Conservation (phyloP, 495 filamentous ascomycete species). For the Bathelium albidoporum region DNA sequence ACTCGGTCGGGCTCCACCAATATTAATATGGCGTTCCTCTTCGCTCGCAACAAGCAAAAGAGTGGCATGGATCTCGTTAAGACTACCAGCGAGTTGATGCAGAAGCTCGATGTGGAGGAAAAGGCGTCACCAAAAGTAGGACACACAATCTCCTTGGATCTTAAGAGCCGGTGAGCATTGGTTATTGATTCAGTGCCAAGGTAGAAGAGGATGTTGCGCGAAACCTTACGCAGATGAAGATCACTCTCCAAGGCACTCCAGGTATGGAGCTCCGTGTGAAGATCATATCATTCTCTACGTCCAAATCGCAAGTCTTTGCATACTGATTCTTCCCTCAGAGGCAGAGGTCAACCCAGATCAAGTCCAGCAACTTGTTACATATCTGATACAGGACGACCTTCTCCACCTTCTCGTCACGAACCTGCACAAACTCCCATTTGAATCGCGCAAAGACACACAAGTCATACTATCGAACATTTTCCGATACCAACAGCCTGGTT, state of each 20-base stretch:
- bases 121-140: slow-evolving; percentile 27
- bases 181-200: slow-evolving; percentile 4
- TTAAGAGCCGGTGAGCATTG: background rate
- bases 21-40: slow-evolving; percentile 77
- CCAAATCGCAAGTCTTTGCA: background rate
- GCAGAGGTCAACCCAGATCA: slow-evolving; percentile 76
- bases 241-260: slow-evolving; percentile 32
- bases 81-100: slow-evolving; percentile 47
- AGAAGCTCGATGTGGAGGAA: slow-evolving; percentile 33
- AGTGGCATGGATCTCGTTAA: slow-evolving; percentile 46
- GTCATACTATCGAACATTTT: slow-evolving; percentile 83
- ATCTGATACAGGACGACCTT: slow-evolving; percentile 78
- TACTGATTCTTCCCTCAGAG: slow-evolving; percentile 45
- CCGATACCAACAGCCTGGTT: slow-evolving; percentile 59
- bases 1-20: background rate
- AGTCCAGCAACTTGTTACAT: slow-evolving; percentile 65
- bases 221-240: slow-evolving; percentile 34
- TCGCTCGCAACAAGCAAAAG: slow-evolving; percentile 56
- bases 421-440: slow-evolving; percentile 80
- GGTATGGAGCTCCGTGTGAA: slow-evolving; percentile 12
- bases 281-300: background rate
- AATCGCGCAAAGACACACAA: slow-evolving; percentile 82
- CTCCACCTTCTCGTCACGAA: slow-evolving; percentile 68
- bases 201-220: slow-evolving; percentile 32
- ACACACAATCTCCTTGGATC: background rate